Conservation (phyloP, 495 filamentous ascomycete species). For the Aspergillus cavernicola region DNA sequence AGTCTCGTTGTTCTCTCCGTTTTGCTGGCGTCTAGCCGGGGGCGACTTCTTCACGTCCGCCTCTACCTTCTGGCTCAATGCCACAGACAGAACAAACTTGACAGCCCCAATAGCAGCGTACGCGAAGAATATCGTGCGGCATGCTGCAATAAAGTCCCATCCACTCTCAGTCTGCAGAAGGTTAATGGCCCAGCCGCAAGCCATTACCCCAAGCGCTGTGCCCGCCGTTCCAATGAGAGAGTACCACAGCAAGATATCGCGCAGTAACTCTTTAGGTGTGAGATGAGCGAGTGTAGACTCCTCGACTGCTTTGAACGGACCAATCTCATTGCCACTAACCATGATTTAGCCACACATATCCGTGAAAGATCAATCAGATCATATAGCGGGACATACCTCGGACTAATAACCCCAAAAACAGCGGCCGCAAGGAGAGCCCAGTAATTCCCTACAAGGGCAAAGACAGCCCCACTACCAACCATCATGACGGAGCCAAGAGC, state of each 20-base stretch:
- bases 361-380: neutral
- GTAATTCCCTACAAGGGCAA: conserved; percentile 65
- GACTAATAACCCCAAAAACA: conserved; percentile 78
- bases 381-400: conserved; percentile 41
- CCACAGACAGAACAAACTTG: conserved; percentile 59
- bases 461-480: conserved; percentile 62
- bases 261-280: conserved; percentile 53
- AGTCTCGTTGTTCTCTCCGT: conserved; percentile 29
- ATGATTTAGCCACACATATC: conserved; percentile 33
- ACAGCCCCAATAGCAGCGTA: conserved; percentile 65
- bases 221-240: conserved; percentile 62
- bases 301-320: conserved; percentile 81
- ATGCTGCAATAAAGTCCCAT: conserved; percentile 57
- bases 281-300: conserved; percentile 77
- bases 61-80: conserved; percentile 58
- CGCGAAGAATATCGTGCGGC: conserved; percentile 64
- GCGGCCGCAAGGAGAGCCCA: conserved; percentile 72
- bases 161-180: conserved; percentile 41
- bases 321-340: conserved; percentile 71
- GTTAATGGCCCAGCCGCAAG: conserved; percentile 62
- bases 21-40: conserved; percentile 2
- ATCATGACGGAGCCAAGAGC: conserved; percentile 64
- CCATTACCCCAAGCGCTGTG: conserved; percentile 60
- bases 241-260: conserved; percentile 84
- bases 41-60: conserved; percentile 12